Base-by-base conservation (phyloP, 2,329 filamentous ascomycete genomes). In the Trematosphaeria pertusa region DNA sequence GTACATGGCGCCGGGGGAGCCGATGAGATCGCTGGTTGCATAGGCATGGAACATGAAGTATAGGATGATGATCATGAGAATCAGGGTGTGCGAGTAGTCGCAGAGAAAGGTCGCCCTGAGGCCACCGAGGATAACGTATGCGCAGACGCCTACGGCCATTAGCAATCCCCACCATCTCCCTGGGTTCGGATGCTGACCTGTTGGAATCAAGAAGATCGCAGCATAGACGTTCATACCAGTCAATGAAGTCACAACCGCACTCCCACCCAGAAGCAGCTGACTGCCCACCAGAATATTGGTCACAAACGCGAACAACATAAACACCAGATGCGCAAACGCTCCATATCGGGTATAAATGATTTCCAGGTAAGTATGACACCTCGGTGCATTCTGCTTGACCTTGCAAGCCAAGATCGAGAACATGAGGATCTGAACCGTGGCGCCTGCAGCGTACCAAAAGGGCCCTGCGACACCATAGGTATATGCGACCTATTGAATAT, bases 141-240 rank as follows among this genome's bases (percentile, higher is more conserved):
- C 58, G 34, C 64, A 68, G 2, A 70, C 74, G 8, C 73, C 63
- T 68, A 15, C 1, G 6, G 1, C 5, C 19, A 11, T 62, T 24
- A 61, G 59, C 28, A 9, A 33, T 17, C 9, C 11, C 8, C 9
- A 10, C 2, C 5, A 12, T 14, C 3, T 15, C 10, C 4, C 14
- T 26, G n/a, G n/a, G 6, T 1, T 20, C 6, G 0, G 1, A 7
- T n/a, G 46, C 59, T 32, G 46, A 65, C 63, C 74, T 7, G 72
- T 59, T 2, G 74, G 75, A 18, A 77, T 72, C 11, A 77, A 54
- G 38, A 76, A 76, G 14, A 73, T 70, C 2, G 73, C 72, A n/a
- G 73, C 74, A 52, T 71, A 74, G 4, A 74, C 71, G 37, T 74
- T 72, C 66, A 77, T 75, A 2, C 73, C 75, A 2, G 73, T 74